Evolutionary conservation across 305 asterid species (phyloP).

Genomic region (Euphrasia arctica): DNA sequence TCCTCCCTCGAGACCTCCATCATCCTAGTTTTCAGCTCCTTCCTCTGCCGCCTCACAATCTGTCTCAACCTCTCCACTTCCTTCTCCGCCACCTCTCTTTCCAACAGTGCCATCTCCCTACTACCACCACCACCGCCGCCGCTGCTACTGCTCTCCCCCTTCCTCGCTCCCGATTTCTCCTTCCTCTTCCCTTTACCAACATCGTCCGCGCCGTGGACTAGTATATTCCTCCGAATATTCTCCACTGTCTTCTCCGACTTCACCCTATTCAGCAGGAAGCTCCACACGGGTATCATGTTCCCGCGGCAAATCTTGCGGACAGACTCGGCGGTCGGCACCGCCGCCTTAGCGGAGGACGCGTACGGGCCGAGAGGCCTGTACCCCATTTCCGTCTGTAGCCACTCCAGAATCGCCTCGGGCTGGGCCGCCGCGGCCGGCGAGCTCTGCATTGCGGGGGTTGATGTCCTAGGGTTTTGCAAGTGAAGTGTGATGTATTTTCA

Average conservation of each 20-base stretch:
- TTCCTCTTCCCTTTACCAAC: slow-evolving; percentile 58
- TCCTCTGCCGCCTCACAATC: slow-evolving; percentile 84
- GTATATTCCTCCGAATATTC: slow-evolving; percentile 70
- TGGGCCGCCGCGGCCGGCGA: slow-evolving; percentile 51
- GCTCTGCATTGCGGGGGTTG: slow-evolving; percentile 38
- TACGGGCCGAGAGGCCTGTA: slow-evolving; percentile 86
- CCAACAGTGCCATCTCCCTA: slow-evolving; percentile 88
- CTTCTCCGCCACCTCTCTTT: slow-evolving; percentile 45
- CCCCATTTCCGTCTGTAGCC: slow-evolving; percentile 95
- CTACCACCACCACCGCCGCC: slow-evolving; percentile 56
- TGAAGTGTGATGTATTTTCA: slow-evolving; percentile 28
- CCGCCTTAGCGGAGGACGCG: slow-evolving; percentile 55
- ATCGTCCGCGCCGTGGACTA: slow-evolving; percentile 79
- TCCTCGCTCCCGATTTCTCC: slow-evolving; percentile 50
- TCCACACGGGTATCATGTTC: slow-evolving; percentile 93
- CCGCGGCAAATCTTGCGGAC: slow-evolving; percentile 88
- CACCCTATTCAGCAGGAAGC: slow-evolving; percentile 66
- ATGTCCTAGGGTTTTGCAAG: slow-evolving; percentile 29
- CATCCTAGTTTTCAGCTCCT: slow-evolving; percentile 91
- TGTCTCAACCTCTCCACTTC: slow-evolving; percentile 76
- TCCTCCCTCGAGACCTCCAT: slow-evolving; percentile 94
- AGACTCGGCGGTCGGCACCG: slow-evolving; percentile 64
- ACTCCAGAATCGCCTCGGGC: slow-evolving; percentile 81
- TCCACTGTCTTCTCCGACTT: slow-evolving; percentile 95
- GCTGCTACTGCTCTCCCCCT: slow-evolving; percentile 46